Base-by-base conservation (phyloP, 495 filamentous ascomycete genomes). In the Neurospora intermedia region DNA sequence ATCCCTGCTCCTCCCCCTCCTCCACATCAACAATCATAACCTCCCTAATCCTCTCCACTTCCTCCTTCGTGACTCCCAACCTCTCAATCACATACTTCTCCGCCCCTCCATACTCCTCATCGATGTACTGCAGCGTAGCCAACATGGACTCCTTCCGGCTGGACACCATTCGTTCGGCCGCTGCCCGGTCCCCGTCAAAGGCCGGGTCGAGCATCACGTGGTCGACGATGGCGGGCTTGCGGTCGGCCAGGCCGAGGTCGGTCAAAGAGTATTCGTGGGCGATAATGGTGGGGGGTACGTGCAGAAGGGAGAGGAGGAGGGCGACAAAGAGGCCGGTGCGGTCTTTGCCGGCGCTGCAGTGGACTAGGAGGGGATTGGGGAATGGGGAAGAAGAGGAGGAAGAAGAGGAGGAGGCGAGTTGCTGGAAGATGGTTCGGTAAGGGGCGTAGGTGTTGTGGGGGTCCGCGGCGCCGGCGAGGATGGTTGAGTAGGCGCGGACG, bases 221-320 rank as follows among this genome's bases (percentile, higher is more conserved):
- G 43, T 79, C 71, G 38, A 88, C 76, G 59, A 89, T 83, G 42
- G 78, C 75, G 20, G 81, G 77, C 69, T 83, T 84, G 69, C 82
- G 80, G 4, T 74, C 78, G 27, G 79, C 81, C 38, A 89, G 78
- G 0, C 88, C 89, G 8, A 89, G 41, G 15, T 88, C 84, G 0
- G 89, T 90, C 16, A 92, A 80, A 59, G 82, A 82, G 78, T 92
- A 92, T 78, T 92, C 90, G 48, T 87, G 77, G 9, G 88, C 87
- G 42, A 92, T 83, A n/a, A 82, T 73, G 18, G 87, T 83, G 75
- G 90, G 85, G 0, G 81, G 73, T 0, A 89, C 84, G 35, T 88
- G 88, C 69, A 84, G 89, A 11, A 92, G 80, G 59, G 83, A 79
- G 9, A 92, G 81, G 31, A 91, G 76, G 10, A 92, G 73, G 31